Evolutionary conservation across 345 rosid genomes (phyloP).

Genomic region (Populus euphratica): DNA sequence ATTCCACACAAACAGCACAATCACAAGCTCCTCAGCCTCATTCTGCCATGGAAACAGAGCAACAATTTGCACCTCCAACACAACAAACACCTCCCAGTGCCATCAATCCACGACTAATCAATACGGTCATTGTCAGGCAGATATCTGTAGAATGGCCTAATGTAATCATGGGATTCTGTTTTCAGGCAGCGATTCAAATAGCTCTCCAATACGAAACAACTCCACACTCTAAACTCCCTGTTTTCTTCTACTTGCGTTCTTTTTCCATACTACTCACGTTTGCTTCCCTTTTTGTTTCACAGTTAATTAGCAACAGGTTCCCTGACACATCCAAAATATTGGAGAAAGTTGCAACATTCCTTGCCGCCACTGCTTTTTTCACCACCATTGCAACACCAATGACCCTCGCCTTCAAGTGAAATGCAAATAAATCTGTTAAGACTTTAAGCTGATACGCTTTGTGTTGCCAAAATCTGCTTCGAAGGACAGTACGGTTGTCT

Average conservation of each 20-base stretch:
- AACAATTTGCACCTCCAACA: too few species aligned
- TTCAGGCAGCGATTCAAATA: background rate
- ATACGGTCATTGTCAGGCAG: too few species aligned
- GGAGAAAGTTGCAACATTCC: background rate
- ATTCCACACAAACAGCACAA: background rate
- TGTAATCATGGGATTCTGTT: background rate
- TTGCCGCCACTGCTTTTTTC: background rate
- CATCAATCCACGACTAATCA: too few species aligned
- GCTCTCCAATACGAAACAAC: background rate
- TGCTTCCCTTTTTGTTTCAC: background rate
- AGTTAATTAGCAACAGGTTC: too few species aligned
- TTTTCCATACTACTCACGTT: background rate
- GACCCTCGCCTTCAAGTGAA: too few species aligned
- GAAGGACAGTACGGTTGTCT: too few species aligned
- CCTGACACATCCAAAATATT: background rate
- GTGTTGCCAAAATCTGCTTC: too few species aligned
- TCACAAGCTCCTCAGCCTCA: background rate
- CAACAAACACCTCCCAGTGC: too few species aligned
- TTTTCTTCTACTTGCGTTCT: background rate
- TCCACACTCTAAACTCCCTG: background rate
- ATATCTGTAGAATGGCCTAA: background rate
- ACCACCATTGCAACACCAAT: background rate
- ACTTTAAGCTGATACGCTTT: background rate
- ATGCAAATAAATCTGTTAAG: background rate
- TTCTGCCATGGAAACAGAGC: too few species aligned